Evolutionary conservation across 495 filamentous ascomycete genomes (phyloP).

Genomic region (Hypoxylon crocopeplum): DNA sequence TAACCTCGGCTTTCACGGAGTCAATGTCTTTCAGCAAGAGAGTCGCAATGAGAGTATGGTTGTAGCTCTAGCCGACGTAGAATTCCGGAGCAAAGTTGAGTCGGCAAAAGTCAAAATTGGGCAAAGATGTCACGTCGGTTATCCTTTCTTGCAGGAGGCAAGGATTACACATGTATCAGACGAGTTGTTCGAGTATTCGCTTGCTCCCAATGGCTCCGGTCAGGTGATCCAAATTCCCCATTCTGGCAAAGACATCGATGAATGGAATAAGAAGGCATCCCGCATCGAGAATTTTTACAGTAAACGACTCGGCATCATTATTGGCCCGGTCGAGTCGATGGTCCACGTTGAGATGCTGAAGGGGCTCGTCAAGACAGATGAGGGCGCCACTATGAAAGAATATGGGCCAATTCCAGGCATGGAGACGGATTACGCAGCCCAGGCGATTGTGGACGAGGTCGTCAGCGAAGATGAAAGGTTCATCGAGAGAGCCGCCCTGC

Average conservation of each 20-base stretch:
- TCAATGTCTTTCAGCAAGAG: slow-evolving; percentile 96
- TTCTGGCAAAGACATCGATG: slow-evolving; percentile 75
- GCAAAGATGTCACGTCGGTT: slow-evolving; percentile 87
- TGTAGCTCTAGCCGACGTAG: slow-evolving; percentile 78
- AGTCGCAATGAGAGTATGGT: slow-evolving; percentile 98
- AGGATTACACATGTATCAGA: slow-evolving; percentile 89
- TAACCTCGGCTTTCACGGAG: slow-evolving; percentile 83
- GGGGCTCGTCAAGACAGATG: slow-evolving; percentile 87
- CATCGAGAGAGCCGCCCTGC: slow-evolving; percentile 82
- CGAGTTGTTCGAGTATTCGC: slow-evolving; percentile 89
- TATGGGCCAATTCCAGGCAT: slow-evolving; percentile 88
- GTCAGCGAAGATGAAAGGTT: slow-evolving; percentile 92
- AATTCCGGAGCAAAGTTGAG: slow-evolving; percentile 70
- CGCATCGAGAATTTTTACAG: slow-evolving; percentile 86
- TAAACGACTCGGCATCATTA: slow-evolving; percentile 86
- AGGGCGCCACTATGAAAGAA: slow-evolving; percentile 91
- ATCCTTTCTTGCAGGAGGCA: slow-evolving; percentile 94
- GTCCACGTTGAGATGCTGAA: slow-evolving; percentile 92
- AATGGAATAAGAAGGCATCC: slow-evolving; percentile 82
- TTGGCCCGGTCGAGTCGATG: slow-evolving; percentile 85
- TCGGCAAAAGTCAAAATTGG: slow-evolving; percentile 80
- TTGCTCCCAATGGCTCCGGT: slow-evolving; percentile 64
- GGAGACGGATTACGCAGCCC: slow-evolving; percentile 90
- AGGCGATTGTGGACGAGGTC: slow-evolving; percentile 88
- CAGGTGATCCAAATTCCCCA: slow-evolving; percentile 73